These are phyloP conservation scores for Talaromyces sp. DNA, from an alignment of 2,329 filamentous ascomycete species.

Conservation along the genomic window DNA sequence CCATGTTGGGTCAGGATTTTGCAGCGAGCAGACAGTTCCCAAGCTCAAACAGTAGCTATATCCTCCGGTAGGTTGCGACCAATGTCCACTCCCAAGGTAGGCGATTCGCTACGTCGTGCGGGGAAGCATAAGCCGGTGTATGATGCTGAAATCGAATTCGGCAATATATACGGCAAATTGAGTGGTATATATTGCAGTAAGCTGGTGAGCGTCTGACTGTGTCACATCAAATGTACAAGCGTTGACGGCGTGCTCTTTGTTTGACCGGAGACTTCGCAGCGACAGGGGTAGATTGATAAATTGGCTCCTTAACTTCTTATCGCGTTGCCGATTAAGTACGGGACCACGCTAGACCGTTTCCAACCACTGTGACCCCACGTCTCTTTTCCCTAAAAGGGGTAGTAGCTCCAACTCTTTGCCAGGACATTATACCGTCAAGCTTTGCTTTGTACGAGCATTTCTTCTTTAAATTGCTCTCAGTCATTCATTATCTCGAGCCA, in stretches of 20 bases:
- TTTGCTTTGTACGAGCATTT: too few species aligned
- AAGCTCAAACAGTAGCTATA: not conserved
- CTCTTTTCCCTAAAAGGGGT: slow-evolving; percentile 12
- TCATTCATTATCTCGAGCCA: too few species aligned
- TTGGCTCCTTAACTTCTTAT: slow-evolving; percentile 5
- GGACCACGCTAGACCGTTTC: not conserved
- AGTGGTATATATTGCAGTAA: not conserved
- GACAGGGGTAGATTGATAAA: slow-evolving; percentile 3
- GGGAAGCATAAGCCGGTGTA: not conserved
- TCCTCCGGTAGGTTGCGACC: not conserved
- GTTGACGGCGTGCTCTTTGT: slow-evolving; percentile 2
- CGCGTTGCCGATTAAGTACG: not conserved
- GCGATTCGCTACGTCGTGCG: not conserved
- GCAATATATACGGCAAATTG: not conserved
- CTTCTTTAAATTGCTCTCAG: too few species aligned
- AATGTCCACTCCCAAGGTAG: not conserved
- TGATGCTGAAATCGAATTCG: not conserved
- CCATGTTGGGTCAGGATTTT: not conserved
- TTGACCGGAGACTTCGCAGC: not conserved
- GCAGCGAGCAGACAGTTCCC: not conserved
- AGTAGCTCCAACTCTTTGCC: not conserved
- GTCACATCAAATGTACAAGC: slow-evolving; percentile 1
- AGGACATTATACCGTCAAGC: not conserved
- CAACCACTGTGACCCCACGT: slow-evolving; percentile 4
- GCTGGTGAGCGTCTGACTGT: not conserved